A percentile compares a stretch with the other conserved stretches of the same genome.
Evolutionary conservation across 1,139 yeast species (phyloP).

Genomic region (Magnusiomyces fungicola): DNA sequence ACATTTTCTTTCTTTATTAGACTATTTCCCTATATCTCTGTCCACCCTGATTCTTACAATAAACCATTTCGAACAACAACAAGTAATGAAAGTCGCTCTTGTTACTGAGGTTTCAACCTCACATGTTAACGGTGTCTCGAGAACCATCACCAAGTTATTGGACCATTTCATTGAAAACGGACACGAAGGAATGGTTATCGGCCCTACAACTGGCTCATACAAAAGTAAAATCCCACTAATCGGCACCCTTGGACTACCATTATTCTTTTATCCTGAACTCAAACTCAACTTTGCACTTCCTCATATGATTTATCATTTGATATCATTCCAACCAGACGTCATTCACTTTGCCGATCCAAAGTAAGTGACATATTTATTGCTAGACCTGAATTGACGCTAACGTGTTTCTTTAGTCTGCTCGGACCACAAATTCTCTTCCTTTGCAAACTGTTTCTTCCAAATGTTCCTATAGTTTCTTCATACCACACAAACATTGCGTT

Average conservation of each 20-base stretch:
- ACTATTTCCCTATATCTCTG: too few relatives aligned
- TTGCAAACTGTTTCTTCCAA: slow-evolving; percentile 17
- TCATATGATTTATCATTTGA: slow-evolving; percentile 11
- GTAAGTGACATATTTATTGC: background rate
- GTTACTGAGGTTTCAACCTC: slow-evolving; percentile 20
- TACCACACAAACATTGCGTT: slow-evolving; percentile 22
- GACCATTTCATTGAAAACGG: slow-evolving; percentile 17
- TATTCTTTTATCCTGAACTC: slow-evolving; percentile 21
- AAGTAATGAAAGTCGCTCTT: slow-evolving; percentile 18
- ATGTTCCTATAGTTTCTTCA: slow-evolving; percentile 19
- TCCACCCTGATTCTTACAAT: too few relatives aligned
- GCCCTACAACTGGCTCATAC: slow-evolving; percentile 18
- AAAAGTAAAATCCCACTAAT: slow-evolving; percentile 14
- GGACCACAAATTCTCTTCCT: slow-evolving; percentile 20
- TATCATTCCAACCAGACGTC: slow-evolving; percentile 18
- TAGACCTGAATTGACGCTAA: background rate
- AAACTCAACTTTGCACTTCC: slow-evolving; percentile 17
- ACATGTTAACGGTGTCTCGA: slow-evolving; percentile 20
- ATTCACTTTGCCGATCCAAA: slow-evolving; percentile 21
- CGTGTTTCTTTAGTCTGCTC: slow-evolving; percentile 10
- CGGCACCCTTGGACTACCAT: slow-evolving; percentile 19
- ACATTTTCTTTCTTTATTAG: too few relatives aligned
- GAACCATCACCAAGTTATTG: slow-evolving; percentile 17
- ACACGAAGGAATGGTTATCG: slow-evolving; percentile 18
- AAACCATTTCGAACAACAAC: background rate